Evolutionary conservation across 805 yeast species (phyloP).

Genomic region (Metschnikowia kofuensis): DNA sequence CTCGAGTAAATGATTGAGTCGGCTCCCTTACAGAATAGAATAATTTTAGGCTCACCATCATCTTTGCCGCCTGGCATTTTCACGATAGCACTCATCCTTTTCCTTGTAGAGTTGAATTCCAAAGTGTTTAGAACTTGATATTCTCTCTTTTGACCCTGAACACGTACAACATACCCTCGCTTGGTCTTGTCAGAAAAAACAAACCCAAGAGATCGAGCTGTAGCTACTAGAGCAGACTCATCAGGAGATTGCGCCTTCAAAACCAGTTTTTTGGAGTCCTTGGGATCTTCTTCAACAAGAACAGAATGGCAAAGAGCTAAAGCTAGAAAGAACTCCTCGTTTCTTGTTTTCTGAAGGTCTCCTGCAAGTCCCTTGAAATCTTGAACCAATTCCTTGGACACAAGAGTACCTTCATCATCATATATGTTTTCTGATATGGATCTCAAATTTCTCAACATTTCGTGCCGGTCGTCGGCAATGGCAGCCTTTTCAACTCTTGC

Average conservation of each 20-base stretch:
- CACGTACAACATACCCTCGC: conserved; percentile 61
- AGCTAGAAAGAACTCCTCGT: conserved; percentile 74
- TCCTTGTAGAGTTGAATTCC: conserved; percentile 81
- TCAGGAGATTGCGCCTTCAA: conserved; percentile 83
- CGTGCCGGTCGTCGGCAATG: conserved; percentile 54
- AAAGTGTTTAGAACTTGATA: conserved; percentile 67
- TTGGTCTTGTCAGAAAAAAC: conserved; percentile 64
- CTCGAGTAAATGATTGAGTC: conserved; percentile 76
- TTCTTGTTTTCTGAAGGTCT: conserved; percentile 50
- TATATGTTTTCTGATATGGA: conserved; percentile 21
- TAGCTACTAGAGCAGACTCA: conserved; percentile 81
- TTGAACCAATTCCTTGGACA: conserved; percentile 62
- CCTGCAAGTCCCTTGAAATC: conserved; percentile 56
- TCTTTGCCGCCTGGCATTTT: conserved; percentile 53
- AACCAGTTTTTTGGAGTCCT: conserved; percentile 51
- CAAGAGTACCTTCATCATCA: conserved; percentile 65
- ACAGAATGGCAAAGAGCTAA: conserved; percentile 80
- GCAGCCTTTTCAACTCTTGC: conserved; percentile 44
- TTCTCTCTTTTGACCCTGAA: conserved; percentile 69
- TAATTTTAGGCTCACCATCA: conserved; percentile 43
- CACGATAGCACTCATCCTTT: conserved; percentile 82
- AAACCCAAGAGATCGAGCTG: conserved; percentile 78
- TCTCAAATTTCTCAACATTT: conserved; percentile 48
- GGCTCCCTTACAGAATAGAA: conserved; percentile 80
- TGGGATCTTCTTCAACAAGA: conserved; percentile 62